Base-by-base conservation (phyloP, 768 basidiomycete species). In the Psilocybe cubensis region DNA sequence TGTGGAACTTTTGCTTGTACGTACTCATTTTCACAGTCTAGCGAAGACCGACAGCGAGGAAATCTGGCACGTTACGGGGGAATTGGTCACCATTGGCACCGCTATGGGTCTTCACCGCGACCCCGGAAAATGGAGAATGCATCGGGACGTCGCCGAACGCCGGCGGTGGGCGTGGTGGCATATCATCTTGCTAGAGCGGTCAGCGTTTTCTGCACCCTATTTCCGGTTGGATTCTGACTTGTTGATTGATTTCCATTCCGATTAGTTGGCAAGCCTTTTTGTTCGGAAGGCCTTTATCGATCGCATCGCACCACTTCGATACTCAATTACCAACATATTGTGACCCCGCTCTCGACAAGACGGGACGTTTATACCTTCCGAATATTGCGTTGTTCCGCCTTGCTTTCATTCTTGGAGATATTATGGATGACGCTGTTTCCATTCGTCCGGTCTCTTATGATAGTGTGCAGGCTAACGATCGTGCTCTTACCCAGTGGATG, bases 151-250 rank as follows among this genome's bases (percentile, higher is more conserved):
- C 9, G 87, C 89, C 31, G 92, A 93, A 69, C 81, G 92, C 56
- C 78, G 92, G 49, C 78, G 92, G 52, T 93, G 92, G 92, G 89
- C 90, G 6, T 94, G 92, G 92, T 94, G 92, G 92, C 90, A 94
- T 71, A 90, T 91, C 58, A 72, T 94, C 33, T 76, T 91, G 51
- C 78, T 92, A 28, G 92, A 93, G 75, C 79, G 91, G 90, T 89
- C 51, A 31, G 83, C 52, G 29, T 12, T 41, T 55, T 46, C 20
- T 52, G 42, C 43, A 35, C 12, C 17, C 28, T 25, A 28, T 12
- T 10, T 4, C 48, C 48, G 38, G 33, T 54, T 46, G 45, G 17
- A 17, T 18, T 48, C 20, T 29, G 11, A 9, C 18, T 20, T 50
- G 42, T 44, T 50, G 11, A 58, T 47, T 46, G 28, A 58, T 23